Evolutionary conservation across 768 basidiomycete species (phyloP), one percentile per base, ranked within the genome.

Genomic region (Pleurotus tuber-regium): DNA sequence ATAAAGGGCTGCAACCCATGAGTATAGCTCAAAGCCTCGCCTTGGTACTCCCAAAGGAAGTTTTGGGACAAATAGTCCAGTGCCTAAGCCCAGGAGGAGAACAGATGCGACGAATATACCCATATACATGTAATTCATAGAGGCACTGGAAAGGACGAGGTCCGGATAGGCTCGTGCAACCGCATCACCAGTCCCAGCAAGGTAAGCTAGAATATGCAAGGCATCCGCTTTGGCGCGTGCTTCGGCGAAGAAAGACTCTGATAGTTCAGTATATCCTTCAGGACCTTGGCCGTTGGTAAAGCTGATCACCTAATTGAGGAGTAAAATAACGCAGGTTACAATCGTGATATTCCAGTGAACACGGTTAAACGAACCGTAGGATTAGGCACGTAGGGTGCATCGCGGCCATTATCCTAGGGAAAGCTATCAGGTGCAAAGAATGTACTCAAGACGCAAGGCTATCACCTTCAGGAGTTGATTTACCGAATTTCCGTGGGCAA

Each of bases 201-300:
- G 66, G 57, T 75, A 75, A 1, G 74, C 71, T 2, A 76, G 65
- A 11, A 75, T 58, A 49, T 72, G 70, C 38, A 59, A 63, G 0
- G 75, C 71, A 46, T 74, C 74, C 2, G 70, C 66, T 18, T 65
- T 43, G 4, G 64, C 72, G 0, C 69, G 68, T 25, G 67, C 61
- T 39, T 64, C 58, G 1, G 66, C 68, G 39, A 73, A 73, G 16
- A 52, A 57, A 1, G 51, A 46, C 25, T 63, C 53, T 3, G 69
- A 71, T 4, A 77, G 60, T 28, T 67, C 61, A 0, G 70, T 73
- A 52, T 76, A 77, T 8, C 70, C 70, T 21, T 54, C 39, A 2
- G 73, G 64, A 1, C 72, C 74, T 23, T 63, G 33, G 12, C 71
- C 72, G 25, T 59, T 61, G 8, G 73, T 71, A 42, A 64, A 75